Conservation (phyloP, 2,329 filamentous ascomycete genomes). For the Aspergillus texensis region DNA sequence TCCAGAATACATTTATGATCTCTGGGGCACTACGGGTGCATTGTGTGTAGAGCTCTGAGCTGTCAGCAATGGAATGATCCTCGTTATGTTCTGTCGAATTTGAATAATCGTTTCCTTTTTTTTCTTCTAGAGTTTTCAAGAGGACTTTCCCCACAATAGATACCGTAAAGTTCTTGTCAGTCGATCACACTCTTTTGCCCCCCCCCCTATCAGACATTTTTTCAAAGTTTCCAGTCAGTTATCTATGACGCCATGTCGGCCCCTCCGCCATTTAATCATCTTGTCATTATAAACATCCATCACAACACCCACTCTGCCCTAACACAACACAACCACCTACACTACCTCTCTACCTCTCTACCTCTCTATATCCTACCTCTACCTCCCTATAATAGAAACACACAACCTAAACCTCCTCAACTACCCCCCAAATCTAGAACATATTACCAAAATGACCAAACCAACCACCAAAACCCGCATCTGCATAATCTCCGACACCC, state of each 20-base stretch:
- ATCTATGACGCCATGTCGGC: background rate
- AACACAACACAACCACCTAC: background rate
- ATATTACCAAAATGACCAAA: background rate
- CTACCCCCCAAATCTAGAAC: background rate
- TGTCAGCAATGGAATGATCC: constrained; percentile 40
- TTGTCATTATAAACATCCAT: background rate
- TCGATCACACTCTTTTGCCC: too few relatives aligned
- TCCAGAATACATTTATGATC: constrained; percentile 37
- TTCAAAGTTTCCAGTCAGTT: background rate
- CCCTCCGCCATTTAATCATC: background rate
- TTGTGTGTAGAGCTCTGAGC: constrained; percentile 45
- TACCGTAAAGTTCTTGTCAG: background rate
- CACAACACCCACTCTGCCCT: too few relatives aligned
- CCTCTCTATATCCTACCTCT: too few relatives aligned
- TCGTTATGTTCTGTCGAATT: constrained; percentile 27
- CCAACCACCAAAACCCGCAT: constrained; percentile 42
- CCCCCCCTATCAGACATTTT: too few relatives aligned
- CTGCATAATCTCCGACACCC: constrained; percentile 48
- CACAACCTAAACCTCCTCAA: background rate
- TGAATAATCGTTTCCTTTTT: constrained; percentile 4
- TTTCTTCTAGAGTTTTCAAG: background rate
- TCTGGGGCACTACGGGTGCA: constrained; percentile 24
- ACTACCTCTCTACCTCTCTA: too few relatives aligned
- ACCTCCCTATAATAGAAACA: background rate
- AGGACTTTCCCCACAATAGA: background rate